Evolutionary conservation across 495 filamentous ascomycete species (phyloP).

Genomic region (Diplogelasinospora grovesii): DNA sequence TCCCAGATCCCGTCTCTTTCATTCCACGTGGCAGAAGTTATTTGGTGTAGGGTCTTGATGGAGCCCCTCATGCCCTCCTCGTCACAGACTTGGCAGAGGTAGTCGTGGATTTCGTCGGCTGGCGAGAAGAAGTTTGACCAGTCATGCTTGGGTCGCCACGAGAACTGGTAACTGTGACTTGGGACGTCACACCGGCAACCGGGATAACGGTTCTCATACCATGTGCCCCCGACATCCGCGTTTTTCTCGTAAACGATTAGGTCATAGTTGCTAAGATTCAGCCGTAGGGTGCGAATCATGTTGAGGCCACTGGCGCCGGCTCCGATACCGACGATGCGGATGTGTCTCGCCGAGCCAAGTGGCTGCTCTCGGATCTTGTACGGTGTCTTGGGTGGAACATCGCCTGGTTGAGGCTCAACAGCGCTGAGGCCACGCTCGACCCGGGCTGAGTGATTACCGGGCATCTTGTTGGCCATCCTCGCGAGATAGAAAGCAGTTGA

Average conservation of each 20-base stretch:
- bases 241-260: slow-evolving; percentile 77
- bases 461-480: slow-evolving; percentile 11
- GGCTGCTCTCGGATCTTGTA: slow-evolving; percentile 38
- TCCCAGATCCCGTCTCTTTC: slow-evolving; percentile 43
- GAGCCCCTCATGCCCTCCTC: slow-evolving; percentile 49
- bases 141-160: slow-evolving; percentile 49
- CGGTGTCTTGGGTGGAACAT: slow-evolving; percentile 6
- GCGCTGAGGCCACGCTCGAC: slow-evolving; percentile 7
- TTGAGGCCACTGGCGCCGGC: slow-evolving; percentile 46
- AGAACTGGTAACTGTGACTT: slow-evolving; percentile 49
- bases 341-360: slow-evolving; percentile 34
- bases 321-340: slow-evolving; percentile 44
- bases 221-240: slow-evolving; percentile 53
- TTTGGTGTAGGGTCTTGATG: slow-evolving; percentile 37
- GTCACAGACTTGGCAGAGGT: slow-evolving; percentile 49
- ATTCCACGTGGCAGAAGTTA: slow-evolving; percentile 35
- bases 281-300: slow-evolving; percentile 36
- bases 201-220: slow-evolving; percentile 54
- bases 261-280: slow-evolving; percentile 41
- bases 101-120: slow-evolving; percentile 52
- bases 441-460: no score
- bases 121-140: slow-evolving; percentile 55
- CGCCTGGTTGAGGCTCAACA: slow-evolving; percentile 5
- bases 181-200: slow-evolving; percentile 51
- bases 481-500: slow-evolving; percentile 1